phyloP scores from a whole-genome alignment of 176 grass and related monocot species.

The Bolboschoenus planiculmis region DNA sequence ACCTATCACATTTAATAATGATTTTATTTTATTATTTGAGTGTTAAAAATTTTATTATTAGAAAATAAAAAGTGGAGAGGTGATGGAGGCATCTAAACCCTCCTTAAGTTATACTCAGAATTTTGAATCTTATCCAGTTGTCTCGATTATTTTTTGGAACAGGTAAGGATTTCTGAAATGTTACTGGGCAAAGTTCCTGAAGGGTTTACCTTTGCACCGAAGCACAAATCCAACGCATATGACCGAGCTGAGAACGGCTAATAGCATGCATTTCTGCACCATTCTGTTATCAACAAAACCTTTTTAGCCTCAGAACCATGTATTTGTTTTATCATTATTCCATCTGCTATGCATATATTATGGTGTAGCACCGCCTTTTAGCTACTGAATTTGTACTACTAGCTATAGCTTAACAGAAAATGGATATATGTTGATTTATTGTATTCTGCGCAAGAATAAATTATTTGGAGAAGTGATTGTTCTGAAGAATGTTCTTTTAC shows the following conservation, averaged over 20 bases:
- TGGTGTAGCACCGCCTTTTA: background rate
- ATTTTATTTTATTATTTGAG: too few species aligned
- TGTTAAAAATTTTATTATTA: too few species aligned
- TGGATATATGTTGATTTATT: background rate
- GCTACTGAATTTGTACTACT: background rate
- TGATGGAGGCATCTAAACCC: too few species aligned
- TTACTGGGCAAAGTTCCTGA: slow-evolving; percentile 83
- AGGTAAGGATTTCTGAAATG: slow-evolving; percentile 94
- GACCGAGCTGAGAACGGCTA: slow-evolving; percentile 87
- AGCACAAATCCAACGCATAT: slow-evolving; percentile 91
- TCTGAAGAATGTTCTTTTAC: background rate
- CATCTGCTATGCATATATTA: background rate
- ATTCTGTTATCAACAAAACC: background rate
- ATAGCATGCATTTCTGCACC: background rate
- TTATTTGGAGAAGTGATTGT: background rate
- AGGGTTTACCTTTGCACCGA: slow-evolving; percentile 74
- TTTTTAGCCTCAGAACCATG: background rate
- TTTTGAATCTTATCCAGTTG: background rate
- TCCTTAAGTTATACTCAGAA: background rate
- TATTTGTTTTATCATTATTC: background rate
- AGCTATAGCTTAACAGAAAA: background rate
- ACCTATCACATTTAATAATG: too few species aligned
- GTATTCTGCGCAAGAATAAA: background rate
- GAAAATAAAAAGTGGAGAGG: too few species aligned
- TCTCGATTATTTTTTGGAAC: background rate